These are phyloP conservation scores for Berberis vulgaris DNA, from an alignment of 164 flowering plant species.

Conservation along the genomic window DNA sequence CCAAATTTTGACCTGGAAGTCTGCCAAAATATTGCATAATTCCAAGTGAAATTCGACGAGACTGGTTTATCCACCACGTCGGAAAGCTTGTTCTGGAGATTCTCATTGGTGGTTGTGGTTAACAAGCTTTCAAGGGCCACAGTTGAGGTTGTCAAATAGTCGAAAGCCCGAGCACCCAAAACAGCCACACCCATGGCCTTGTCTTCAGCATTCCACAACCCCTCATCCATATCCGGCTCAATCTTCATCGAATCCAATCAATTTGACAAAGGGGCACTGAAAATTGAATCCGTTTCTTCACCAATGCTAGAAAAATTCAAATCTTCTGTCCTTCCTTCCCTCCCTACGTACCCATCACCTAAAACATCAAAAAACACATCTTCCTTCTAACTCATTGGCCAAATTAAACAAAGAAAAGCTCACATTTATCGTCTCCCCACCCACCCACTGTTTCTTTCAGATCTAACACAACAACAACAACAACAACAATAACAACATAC, in stretches of 20 bases:
- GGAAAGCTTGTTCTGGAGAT: constrained; percentile 71
- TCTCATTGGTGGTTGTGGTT: constrained; percentile 41
- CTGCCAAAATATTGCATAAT: constrained; percentile 93
- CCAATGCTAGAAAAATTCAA: too few relatives aligned
- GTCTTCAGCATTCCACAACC: constrained; percentile 59
- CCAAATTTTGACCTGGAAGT: constrained; percentile 64
- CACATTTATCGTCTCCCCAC: too few relatives aligned
- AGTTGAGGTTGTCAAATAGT: constrained; percentile 54
- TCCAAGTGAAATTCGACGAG: constrained; percentile 68
- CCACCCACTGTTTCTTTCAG: too few relatives aligned
- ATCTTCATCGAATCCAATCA: constrained; percentile 35
- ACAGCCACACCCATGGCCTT: constrained; percentile 56
- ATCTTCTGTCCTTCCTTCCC: too few relatives aligned
- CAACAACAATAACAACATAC: too few relatives aligned
- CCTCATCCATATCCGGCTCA: constrained; percentile 30
- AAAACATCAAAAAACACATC: too few relatives aligned
- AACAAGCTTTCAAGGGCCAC: constrained; percentile 42
- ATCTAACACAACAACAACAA: too few relatives aligned
- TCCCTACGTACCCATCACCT: too few relatives aligned
- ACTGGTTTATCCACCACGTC: constrained; percentile 77
- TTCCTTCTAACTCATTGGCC: too few relatives aligned
- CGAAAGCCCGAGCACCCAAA: constrained; percentile 58
- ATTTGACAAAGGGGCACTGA: too few relatives aligned
- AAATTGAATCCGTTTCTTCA: too few relatives aligned
- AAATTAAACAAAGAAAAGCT: too few relatives aligned